A percentile compares a stretch with the other conserved stretches of the same genome.
Evolutionary conservation across 129 eudicot species (phyloP).

Genomic region (Pulicaria dysenterica): DNA sequence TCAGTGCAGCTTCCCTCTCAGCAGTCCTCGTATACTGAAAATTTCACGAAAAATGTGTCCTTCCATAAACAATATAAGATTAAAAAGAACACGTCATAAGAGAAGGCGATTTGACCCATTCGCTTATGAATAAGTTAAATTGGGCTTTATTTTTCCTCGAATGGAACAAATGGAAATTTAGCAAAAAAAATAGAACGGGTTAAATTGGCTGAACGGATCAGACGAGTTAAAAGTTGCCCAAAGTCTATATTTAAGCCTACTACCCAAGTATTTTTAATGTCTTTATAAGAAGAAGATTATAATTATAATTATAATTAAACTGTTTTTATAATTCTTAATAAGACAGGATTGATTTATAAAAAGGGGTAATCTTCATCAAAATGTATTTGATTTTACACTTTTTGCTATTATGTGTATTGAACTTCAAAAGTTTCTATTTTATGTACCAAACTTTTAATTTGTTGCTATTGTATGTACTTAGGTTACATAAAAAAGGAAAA

Average conservation of each 20-base stretch:
- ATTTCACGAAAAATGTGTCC: slow-evolving; percentile 4
- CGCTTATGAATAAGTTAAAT: neutral
- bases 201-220: neutral
- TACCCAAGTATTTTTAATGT: neutral
- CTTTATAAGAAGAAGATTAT: too few relatives aligned
- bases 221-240: neutral
- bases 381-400: too few relatives aligned
- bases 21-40: slow-evolving; percentile 94
- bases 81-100: neutral
- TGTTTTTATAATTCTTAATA: too few relatives aligned
- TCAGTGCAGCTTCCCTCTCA: slow-evolving; percentile 92
- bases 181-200: neutral
- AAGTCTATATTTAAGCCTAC: neutral
- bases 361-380: too few relatives aligned
- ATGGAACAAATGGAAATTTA: neutral
- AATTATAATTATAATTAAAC: too few relatives aligned
- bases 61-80: slow-evolving; percentile 11
- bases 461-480: too few relatives aligned
- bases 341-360: too few relatives aligned
- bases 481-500: too few relatives aligned
- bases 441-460: too few relatives aligned
- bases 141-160: neutral
- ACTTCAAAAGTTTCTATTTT: too few relatives aligned
- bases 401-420: too few relatives aligned
- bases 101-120: neutral